These are phyloP conservation scores for Lactifluus subvellereus DNA, from an alignment of 768 basidiomycete species.

Conservation along the genomic window DNA sequence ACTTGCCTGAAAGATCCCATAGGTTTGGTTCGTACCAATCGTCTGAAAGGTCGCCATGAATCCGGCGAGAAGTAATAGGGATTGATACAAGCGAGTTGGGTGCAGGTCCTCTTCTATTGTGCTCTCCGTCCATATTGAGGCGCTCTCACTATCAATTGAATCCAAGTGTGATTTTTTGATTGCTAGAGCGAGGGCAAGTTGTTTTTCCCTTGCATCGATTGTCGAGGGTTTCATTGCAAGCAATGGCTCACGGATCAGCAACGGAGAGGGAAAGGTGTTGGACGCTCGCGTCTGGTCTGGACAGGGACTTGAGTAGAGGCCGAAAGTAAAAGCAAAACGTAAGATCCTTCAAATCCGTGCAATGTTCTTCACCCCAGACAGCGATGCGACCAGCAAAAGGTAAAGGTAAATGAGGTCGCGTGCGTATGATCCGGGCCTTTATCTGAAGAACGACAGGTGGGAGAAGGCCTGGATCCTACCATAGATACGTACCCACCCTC, in stretches of 20 bases:
- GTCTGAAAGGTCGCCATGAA: constrained; percentile 43
- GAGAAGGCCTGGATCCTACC: neutral
- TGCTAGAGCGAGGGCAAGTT: neutral
- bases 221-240: neutral
- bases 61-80: constrained; percentile 35
- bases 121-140: neutral
- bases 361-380: neutral
- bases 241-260: neutral
- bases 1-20: constrained; percentile 40
- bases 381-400: neutral
- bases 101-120: constrained; percentile 5
- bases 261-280: neutral
- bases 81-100: constrained; percentile 35
- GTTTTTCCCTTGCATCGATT: neutral
- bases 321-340: neutral
- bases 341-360: neutral
- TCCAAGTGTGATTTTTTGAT: neutral
- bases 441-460: neutral
- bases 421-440: neutral
- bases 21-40: constrained; percentile 40
- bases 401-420: neutral
- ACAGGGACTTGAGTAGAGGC: neutral
- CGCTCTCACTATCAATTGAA: neutral
- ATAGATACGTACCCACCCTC: too few relatives aligned
- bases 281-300: neutral